A percentile compares a stretch with the other conserved stretches of the same genome.
Evolutionary conservation across 2,329 filamentous ascomycete species (phyloP).

Genomic region (Claviceps capensis): DNA sequence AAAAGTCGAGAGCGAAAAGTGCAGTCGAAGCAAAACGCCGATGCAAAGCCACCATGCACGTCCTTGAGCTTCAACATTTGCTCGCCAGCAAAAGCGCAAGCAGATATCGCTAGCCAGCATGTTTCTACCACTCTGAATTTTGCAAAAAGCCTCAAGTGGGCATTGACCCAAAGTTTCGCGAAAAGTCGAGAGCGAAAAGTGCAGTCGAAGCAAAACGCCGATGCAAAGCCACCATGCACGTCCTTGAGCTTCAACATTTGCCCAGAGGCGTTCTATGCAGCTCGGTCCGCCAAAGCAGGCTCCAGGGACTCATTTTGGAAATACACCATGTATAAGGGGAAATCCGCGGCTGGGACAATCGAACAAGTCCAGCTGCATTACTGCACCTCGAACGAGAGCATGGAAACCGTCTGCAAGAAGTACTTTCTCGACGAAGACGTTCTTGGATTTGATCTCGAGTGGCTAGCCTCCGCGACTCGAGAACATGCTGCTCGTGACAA

Average conservation of each 20-base stretch:
- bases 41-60: constrained; percentile 13
- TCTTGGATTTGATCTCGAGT: constrained; percentile 86
- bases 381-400: constrained; percentile 52
- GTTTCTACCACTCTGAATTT: not conserved
- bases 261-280: constrained; percentile 21
- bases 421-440: constrained; percentile 57
- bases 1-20: no score
- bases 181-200: no score
- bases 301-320: constrained; percentile 49
- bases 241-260: constrained; percentile 18
- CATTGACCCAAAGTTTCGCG: not conserved
- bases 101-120: not conserved
- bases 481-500: constrained; percentile 45
- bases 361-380: constrained; percentile 60
- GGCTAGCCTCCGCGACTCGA: constrained; percentile 43
- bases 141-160: not conserved
- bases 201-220: no score
- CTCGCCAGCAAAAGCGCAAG: not conserved
- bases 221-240: constrained; percentile 13
- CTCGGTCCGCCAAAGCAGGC: constrained; percentile 30
- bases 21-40: no score
- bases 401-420: constrained; percentile 49
- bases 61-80: constrained; percentile 18
- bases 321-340: constrained; percentile 50
- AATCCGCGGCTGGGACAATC: constrained; percentile 24